These are phyloP conservation scores for Cladosporium sp. DNA, from an alignment of 2,329 filamentous ascomycete species.

Conservation along the genomic window DNA sequence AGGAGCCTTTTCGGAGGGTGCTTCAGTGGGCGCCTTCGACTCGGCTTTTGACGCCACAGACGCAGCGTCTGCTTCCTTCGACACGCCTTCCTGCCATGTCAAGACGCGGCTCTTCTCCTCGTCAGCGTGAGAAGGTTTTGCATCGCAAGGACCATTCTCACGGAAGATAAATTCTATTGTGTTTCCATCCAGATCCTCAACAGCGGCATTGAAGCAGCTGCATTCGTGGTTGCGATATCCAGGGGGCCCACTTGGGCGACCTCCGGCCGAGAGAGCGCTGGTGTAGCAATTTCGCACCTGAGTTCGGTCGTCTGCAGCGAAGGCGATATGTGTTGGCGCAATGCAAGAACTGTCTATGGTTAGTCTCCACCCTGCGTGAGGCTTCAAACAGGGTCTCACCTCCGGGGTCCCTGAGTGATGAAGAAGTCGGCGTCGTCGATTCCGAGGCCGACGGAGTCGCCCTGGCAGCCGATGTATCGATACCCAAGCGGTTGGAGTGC, in stretches of 20 bases:
- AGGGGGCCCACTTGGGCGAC: slow-evolving; percentile 54
- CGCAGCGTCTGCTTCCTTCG: not conserved
- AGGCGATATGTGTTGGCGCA: slow-evolving; percentile 43
- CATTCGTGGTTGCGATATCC: slow-evolving; percentile 49
- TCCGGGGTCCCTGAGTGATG: slow-evolving; percentile 57
- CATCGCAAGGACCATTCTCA: slow-evolving; percentile 18
- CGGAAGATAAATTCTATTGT: slow-evolving; percentile 72
- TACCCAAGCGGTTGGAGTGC: slow-evolving; percentile 75
- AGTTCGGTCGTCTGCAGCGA: slow-evolving; percentile 62
- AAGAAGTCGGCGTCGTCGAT: slow-evolving; percentile 60
- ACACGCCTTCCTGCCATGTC: slow-evolving; percentile 9
- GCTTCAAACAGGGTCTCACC: slow-evolving; percentile 38
- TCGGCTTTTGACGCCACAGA: slow-evolving; percentile 3
- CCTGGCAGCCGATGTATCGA: slow-evolving; percentile 61
- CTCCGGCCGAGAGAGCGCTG: slow-evolving; percentile 62
- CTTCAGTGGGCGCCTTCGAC: not conserved
- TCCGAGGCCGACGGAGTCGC: slow-evolving; percentile 59
- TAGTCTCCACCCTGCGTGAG: not conserved
- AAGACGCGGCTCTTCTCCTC: slow-evolving; percentile 9
- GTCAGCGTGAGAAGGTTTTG: not conserved
- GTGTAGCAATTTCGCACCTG: slow-evolving; percentile 70
- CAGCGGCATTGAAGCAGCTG: slow-evolving; percentile 58
- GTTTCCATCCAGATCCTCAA: slow-evolving; percentile 79
- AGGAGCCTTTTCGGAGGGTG: not conserved
- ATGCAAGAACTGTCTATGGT: slow-evolving; percentile 20